These are phyloP conservation scores for Ogataea chonburiensis DNA, from an alignment of 805 yeast genomes.

Conservation along the genomic window DNA sequence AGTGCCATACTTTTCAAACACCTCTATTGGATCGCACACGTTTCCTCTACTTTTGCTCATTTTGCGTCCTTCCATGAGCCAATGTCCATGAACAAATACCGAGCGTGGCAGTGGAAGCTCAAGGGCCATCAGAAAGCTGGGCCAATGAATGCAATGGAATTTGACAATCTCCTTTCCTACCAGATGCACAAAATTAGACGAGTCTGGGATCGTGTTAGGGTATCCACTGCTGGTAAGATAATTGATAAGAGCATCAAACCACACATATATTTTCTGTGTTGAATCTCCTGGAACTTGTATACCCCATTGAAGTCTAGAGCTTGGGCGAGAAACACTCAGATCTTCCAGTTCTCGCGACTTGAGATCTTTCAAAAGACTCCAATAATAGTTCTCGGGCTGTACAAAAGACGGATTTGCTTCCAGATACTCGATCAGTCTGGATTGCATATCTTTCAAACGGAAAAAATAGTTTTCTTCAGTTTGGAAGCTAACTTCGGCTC, in stretches of 20 bases:
- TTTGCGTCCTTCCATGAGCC: conserved; percentile 86
- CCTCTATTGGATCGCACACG: conserved; percentile 85
- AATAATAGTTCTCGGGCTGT: conserved; percentile 58
- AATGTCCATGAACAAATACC: conserved; percentile 88
- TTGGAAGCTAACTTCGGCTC: conserved; percentile 70
- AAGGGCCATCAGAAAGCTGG: conserved; percentile 84
- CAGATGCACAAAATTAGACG: conserved; percentile 54
- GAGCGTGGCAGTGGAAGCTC: conserved; percentile 66
- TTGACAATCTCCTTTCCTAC: conserved; percentile 89
- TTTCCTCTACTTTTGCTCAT: conserved; percentile 94
- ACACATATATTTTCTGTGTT: conserved; percentile 82
- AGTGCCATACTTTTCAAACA: conserved; percentile 61
- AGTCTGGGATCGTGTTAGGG: conserved; percentile 33
- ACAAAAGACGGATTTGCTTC: conserved; percentile 56
- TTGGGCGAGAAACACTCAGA: conserved; percentile 85
- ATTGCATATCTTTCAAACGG: conserved; percentile 60
- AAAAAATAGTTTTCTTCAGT: conserved; percentile 88
- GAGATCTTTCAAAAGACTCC: conserved; percentile 58
- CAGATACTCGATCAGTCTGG: conserved; percentile 48
- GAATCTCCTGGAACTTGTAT: conserved; percentile 80
- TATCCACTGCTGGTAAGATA: conserved; percentile 72
- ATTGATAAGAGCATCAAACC: conserved; percentile 94
- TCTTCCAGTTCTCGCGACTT: conserved; percentile 51
- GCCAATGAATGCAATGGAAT: conserved; percentile 95
- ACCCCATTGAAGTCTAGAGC: conserved; percentile 81